A percentile compares a stretch with the other conserved stretches of the same genome.
phyloP scores from a whole-genome alignment of 1,284 basidiomycete genomes.

The Veloporphyrellus conicus region DNA sequence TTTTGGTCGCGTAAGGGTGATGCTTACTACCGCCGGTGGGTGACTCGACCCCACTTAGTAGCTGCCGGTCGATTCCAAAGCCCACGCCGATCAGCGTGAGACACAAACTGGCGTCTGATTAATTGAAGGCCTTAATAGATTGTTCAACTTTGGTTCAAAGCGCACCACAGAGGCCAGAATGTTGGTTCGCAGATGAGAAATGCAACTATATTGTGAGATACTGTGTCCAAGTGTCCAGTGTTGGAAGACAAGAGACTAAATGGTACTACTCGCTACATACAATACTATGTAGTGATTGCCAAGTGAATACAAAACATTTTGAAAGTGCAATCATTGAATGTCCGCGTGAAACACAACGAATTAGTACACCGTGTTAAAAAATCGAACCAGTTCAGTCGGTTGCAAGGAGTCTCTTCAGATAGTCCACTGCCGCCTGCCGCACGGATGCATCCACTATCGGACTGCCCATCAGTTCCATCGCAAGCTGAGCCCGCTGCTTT shows the following conservation, averaged over 20 bases:
- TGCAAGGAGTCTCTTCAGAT: slow-evolving; percentile 57
- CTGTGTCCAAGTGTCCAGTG: no score
- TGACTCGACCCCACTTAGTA: no score
- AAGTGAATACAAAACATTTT: slow-evolving; percentile 8
- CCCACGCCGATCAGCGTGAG: no score
- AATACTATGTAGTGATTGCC: slow-evolving; percentile 4
- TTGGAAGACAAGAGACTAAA: slow-evolving; percentile 1
- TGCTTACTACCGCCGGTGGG: no score
- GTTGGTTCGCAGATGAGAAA: no score
- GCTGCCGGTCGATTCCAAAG: no score
- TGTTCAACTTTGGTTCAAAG: no score
- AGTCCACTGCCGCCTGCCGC: slow-evolving; percentile 63
- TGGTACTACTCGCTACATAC: slow-evolving; percentile 10
- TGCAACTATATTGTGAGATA: no score
- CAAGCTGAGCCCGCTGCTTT: slow-evolving; percentile 59
- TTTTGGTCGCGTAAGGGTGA: no score
- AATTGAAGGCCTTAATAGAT: no score
- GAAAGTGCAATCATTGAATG: slow-evolving; percentile 15
- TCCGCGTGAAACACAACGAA: slow-evolving; percentile 6
- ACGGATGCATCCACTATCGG: slow-evolving; percentile 51
- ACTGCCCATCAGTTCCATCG: slow-evolving; percentile 57
- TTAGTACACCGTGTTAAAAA: slow-evolving; percentile 11
- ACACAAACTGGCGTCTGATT: no score
- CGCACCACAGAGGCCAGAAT: no score
- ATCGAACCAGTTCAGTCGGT: slow-evolving; percentile 29